A percentile compares a stretch with the other conserved stretches of the same genome.
phyloP scores from a whole-genome alignment of 1,284 basidiomycete species.

The Neonothopanus nambi region DNA sequence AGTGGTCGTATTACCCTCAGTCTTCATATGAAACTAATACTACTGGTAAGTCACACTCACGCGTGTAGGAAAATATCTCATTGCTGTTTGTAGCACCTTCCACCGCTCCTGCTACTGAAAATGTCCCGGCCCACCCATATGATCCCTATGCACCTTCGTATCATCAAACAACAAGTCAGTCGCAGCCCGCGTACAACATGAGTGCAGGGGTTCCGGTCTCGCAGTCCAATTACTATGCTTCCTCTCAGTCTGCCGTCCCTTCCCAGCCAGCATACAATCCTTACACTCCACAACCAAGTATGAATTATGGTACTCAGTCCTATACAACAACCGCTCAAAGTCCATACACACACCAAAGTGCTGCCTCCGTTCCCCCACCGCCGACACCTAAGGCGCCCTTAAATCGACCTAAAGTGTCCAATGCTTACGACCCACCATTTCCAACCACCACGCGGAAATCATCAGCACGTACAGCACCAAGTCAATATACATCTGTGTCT shows the following conservation, averaged over 20 bases:
- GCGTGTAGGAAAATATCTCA: too few relatives aligned
- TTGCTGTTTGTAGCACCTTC: too few relatives aligned
- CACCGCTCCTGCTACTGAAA: too few relatives aligned
- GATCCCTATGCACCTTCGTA: constrained; percentile 22
- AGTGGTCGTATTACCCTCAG: constrained; percentile 8
- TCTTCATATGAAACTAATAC: neutral
- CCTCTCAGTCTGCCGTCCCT: neutral
- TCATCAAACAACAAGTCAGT: neutral
- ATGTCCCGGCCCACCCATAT: constrained; percentile 7
- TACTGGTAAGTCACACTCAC: too few relatives aligned
- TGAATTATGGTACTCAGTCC: constrained; percentile 17
- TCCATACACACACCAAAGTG: constrained; percentile 15
- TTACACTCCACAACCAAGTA: constrained; percentile 7
- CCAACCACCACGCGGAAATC: constrained; percentile 49
- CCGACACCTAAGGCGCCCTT: constrained; percentile 36
- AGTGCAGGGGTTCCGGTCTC: neutral
- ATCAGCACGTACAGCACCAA: constrained; percentile 24
- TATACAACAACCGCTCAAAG: constrained; percentile 18
- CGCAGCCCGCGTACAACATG: neutral
- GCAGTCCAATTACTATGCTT: neutral
- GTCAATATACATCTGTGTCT: constrained; percentile 28
- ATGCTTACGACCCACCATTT: constrained; percentile 82
- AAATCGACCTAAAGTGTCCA: constrained; percentile 63
- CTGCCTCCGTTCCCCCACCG: constrained; percentile 35
- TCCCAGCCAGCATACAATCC: constrained; percentile 6